Base-by-base conservation (phyloP, 106 monocot species). In the Ottelia alismoides region DNA sequence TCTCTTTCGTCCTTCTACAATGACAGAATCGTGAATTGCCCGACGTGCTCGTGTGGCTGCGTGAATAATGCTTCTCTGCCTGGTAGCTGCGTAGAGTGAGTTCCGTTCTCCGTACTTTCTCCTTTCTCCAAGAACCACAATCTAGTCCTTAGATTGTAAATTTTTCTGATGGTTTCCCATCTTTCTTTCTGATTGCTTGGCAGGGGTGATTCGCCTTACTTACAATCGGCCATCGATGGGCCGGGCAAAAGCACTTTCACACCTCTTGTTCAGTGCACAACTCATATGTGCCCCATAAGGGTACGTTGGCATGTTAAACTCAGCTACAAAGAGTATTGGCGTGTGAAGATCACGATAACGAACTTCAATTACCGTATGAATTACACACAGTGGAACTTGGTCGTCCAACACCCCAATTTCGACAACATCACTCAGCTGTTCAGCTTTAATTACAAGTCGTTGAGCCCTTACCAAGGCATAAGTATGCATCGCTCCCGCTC, bases 261-360 rank as follows among this genome's bases (percentile, higher is more conserved):
- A 9, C 77, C 87, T 11, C 28, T 80, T 53, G 72, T 92, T 32
- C 92, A 9, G 40, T 92, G 85, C 70, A 78, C 85, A 0, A 25
- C 57, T 20, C 90, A 91, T 31, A 81, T 91, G 90, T 91, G 90
- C 63, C 87, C 83, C 0, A 72, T 87, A 12, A 43, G 77, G 2
- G 71, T 92, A 7, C 92, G 87, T 30, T 92, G 92, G 87, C 92
- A 92, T 43, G 60, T 92, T 20, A 92, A 92, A 57, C 25, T 66
- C 27, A 92, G 53, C 57, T 92, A 92, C 61, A 77, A 70, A 50
- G 76, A 69, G 25, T 87, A 92, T 52, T 92, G 92, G 92, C 76
- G 92, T 29, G 87, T 83, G 27, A 92, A 92, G 70, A 64, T 92
- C 47, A 76, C 92, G 0, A 72, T 92, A 27, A 80, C 71, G 28